These are phyloP conservation scores for Rhynchosporium agropyri DNA, from an alignment of 2,329 filamentous ascomycete genomes.

Conservation along the genomic window DNA sequence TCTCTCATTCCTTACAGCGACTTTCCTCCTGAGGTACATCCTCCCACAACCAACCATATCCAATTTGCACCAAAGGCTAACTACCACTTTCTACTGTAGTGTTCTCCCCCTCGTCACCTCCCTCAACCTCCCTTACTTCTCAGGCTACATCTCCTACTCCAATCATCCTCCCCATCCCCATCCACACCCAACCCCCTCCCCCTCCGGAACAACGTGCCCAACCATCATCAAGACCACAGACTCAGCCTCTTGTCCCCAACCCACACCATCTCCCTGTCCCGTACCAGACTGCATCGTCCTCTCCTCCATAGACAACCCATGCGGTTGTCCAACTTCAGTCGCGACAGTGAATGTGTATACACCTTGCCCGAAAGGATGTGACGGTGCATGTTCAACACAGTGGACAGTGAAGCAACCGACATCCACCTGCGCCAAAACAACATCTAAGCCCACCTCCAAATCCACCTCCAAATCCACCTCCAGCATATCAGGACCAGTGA, in stretches of 20 bases:
- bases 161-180: not conserved
- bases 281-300: conserved; percentile 31
- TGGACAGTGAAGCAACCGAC: not conserved
- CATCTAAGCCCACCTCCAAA: not conserved
- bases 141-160: too few species aligned
- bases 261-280: conserved; percentile 24
- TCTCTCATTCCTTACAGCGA: not conserved
- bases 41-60: too few species aligned
- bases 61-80: not conserved
- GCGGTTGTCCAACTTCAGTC: conserved; percentile 35
- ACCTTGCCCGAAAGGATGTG: conserved; percentile 30
- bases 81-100: not conserved
- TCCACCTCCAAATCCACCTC: not conserved
- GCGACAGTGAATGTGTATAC: conserved; percentile 32
- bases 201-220: conserved; percentile 28
- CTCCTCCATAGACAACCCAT: conserved; percentile 30
- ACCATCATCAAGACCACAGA: conserved; percentile 34
- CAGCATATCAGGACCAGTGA: not conserved
- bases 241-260: conserved; percentile 22
- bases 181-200: not conserved
- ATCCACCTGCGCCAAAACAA: not conserved
- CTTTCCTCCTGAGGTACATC: not conserved
- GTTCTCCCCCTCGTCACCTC: not conserved
- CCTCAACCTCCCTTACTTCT: not conserved
- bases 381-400: conserved; percentile 24